Base-by-base conservation (phyloP, 768 basidiomycete species). In the Leccinum truebloodii region DNA sequence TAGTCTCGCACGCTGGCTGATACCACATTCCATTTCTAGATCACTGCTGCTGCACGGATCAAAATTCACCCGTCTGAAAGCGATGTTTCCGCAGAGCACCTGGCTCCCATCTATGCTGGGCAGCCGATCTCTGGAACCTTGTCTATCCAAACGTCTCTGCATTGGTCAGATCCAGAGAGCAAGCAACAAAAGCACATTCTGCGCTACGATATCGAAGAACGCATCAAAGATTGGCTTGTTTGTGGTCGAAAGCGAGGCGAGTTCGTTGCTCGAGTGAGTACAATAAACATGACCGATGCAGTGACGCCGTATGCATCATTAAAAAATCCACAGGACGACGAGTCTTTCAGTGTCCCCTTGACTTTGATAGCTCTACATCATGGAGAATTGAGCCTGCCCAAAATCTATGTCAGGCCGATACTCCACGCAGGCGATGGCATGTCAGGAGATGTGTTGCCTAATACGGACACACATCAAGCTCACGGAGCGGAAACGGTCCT, bases 291-390 rank as follows among this genome's bases (percentile, higher is more conserved):
- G 32, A 20, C 13, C 4, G 24, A 44, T 50, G 26, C 2, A 44
- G 34, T 41, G 37, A 52, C n/a, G 32, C 52, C 41, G 32, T 59
- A 41, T 46, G 13, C 26, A 52, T 60, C 52, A 55, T 55, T 26
- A 14, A 34, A 32, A 39, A 50, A 59, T 62, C 26, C 39, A 32
- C 44, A 94, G 92, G 85, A 92, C 59, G 85, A 81, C 14, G 78
- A 75, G 35, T 85, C 83, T 0, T 78, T 86, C 60, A 78, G 80
- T 2, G 77, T 88, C 0, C 82, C 84, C 3, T 76, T 96, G 55
- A 90, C 89, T 0, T 76, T 98, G n/a, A 86, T 98, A 63, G 91
- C 95, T 0, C 76, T 98, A 30, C 90, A 90, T 66, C 87, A 95
- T 54, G 94, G 95, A 16, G 83, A 89, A 62, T 81, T 98, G 20